Conservation (phyloP, 2,329 filamentous ascomycete species). For the Magnaporthiopsis poae region DNA sequence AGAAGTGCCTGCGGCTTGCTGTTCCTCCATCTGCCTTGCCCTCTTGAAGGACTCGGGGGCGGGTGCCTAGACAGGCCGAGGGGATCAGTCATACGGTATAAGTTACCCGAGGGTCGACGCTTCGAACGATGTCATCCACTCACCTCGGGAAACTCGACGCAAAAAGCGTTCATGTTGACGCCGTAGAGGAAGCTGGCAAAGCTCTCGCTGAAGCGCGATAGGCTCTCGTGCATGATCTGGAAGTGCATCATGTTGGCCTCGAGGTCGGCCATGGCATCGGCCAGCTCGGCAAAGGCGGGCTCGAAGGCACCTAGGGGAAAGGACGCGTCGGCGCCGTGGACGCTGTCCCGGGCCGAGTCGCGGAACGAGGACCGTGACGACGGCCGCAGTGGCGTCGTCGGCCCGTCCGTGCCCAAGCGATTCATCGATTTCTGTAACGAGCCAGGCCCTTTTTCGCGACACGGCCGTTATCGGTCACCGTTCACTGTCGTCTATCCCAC, state of each 20-base stretch:
- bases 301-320: slow-evolving; percentile 76
- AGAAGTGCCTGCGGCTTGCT: slow-evolving; percentile 15
- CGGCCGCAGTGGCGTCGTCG: slow-evolving; percentile 83
- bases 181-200: slow-evolving; percentile 94
- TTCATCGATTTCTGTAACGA: too few species aligned
- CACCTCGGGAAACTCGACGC: slow-evolving; percentile 92
- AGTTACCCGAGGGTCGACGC: too few species aligned
- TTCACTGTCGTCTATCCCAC: too few species aligned
- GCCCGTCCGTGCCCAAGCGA: slow-evolving; percentile 56
- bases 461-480: too few species aligned
- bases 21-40: slow-evolving; percentile 47
- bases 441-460: too few species aligned
- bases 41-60: slow-evolving; percentile 72
- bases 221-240: slow-evolving; percentile 89
- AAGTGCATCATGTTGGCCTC: slow-evolving; percentile 97
- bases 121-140: neutral
- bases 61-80: slow-evolving; percentile 49
- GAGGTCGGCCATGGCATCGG: slow-evolving; percentile 86
- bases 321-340: slow-evolving; percentile 38
- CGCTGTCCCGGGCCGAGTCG: slow-evolving; percentile 55
- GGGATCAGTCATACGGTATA: slow-evolving; percentile 3
- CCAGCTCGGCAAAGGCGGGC: slow-evolving; percentile 83
- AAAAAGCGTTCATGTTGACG: slow-evolving; percentile 98
- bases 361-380: slow-evolving; percentile 83
- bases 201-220: slow-evolving; percentile 87